These are phyloP conservation scores for Fraxinus albicans DNA, from an alignment of 305 asterid species.

Conservation along the genomic window DNA sequence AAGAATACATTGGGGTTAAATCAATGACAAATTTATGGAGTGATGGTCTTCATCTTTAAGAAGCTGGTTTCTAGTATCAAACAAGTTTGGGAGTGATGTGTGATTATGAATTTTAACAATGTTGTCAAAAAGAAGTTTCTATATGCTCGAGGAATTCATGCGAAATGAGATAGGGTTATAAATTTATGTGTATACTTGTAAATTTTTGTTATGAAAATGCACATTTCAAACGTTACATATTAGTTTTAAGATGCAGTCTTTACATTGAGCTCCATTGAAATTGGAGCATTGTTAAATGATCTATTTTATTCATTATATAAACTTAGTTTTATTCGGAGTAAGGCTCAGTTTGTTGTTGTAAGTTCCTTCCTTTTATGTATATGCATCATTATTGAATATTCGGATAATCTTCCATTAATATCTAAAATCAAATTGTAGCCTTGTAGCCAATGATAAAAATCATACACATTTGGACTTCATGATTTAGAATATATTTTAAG, in stretches of 20 bases:
- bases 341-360: neutral
- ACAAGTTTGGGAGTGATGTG: neutral
- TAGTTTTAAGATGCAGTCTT: neutral
- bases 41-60: neutral
- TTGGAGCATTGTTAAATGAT: neutral
- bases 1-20: too few species aligned
- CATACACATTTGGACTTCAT: neutral
- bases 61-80: neutral
- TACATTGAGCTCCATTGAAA: neutral
- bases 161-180: neutral
- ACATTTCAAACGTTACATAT: neutral
- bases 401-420: neutral
- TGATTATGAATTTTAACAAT: neutral
- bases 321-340: neutral
- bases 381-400: neutral
- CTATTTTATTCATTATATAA: neutral
- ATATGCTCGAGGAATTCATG: neutral
- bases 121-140: neutral
- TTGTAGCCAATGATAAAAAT: neutral
- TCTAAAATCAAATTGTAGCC: neutral
- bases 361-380: neutral
- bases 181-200: neutral
- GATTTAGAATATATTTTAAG: neutral
- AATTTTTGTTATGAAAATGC: neutral
- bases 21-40: neutral